phyloP scores from a whole-genome alignment of 2,329 filamentous ascomycete species.

The Sodiomyces alkalinus region DNA sequence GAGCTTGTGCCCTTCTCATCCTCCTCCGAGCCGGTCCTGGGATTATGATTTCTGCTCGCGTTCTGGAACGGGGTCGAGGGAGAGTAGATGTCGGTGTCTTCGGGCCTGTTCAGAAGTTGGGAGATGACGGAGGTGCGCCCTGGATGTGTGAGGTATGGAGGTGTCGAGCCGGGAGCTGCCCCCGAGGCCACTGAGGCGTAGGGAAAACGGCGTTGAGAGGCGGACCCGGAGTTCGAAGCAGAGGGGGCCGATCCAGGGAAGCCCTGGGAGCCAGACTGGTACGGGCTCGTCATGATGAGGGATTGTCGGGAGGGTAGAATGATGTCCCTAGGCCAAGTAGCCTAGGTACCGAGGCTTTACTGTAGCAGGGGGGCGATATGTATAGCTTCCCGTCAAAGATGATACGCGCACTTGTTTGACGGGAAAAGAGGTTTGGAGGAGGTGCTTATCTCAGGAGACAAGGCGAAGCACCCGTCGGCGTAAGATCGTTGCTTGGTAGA shows the following conservation, averaged over 20 bases:
- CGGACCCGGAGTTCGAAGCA: slow-evolving; percentile 13
- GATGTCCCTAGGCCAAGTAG: too few species aligned
- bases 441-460: too few species aligned
- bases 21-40: slow-evolving; percentile 20
- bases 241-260: slow-evolving; percentile 17
- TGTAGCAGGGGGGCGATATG: too few species aligned
- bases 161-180: slow-evolving; percentile 18
- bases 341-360: too few species aligned
- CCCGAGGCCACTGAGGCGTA: slow-evolving; percentile 26
- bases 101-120: slow-evolving; percentile 37
- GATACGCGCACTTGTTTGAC: too few species aligned
- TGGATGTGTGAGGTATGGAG: slow-evolving; percentile 19
- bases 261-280: slow-evolving; percentile 18
- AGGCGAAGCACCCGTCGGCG: too few species aligned
- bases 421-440: too few species aligned
- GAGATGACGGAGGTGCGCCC: slow-evolving; percentile 29
- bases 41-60: slow-evolving; percentile 7
- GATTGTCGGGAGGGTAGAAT: slow-evolving; percentile 3
- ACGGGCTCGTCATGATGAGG: slow-evolving; percentile 27
- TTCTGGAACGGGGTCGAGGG: slow-evolving; percentile 10
- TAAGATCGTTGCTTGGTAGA: too few species aligned
- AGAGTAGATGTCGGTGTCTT: slow-evolving; percentile 21
- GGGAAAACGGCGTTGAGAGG: slow-evolving; percentile 22
- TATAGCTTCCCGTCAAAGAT: too few species aligned
- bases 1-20: slow-evolving; percentile 12